Conservation (phyloP, 805 yeast species). For the Candida piceae region DNA sequence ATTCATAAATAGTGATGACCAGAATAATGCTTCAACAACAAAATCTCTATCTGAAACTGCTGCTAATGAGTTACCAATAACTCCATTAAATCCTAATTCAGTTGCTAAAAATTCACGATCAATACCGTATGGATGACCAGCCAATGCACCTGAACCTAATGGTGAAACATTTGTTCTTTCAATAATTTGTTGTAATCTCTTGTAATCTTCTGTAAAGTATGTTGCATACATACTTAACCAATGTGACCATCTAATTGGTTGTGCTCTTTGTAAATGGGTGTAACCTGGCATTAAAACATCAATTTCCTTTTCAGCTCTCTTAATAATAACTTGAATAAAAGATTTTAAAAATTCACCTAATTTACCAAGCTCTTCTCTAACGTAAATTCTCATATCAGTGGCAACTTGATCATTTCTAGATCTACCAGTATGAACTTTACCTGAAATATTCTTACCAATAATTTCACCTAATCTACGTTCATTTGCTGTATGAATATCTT, state of each 20-base stretch:
- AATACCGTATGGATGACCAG: conserved; percentile 99
- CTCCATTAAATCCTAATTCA: conserved; percentile 74
- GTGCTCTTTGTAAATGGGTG: conserved; percentile 97
- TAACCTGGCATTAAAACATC: conserved; percentile 97
- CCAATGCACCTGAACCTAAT: conserved; percentile 95
- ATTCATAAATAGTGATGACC: conserved; percentile 93
- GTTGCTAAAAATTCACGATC: conserved; percentile 86
- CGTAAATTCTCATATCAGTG: conserved; percentile 95
- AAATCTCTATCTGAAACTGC: conserved; percentile 98
- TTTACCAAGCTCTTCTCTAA: conserved; percentile 71
- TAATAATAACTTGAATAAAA: conserved; percentile 62
- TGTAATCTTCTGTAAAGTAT: conserved; percentile 84
- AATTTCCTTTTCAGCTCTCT: conserved; percentile 80
- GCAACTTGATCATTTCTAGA: conserved; percentile 98
- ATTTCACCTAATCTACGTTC: conserved; percentile 96
- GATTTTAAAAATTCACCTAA: conserved; percentile 49
- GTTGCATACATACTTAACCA: conserved; percentile 96
- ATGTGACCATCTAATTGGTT: conserved; percentile 99
- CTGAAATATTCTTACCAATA: conserved; percentile 89
- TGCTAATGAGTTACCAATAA: conserved; percentile 92
- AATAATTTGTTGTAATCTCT: conserved; percentile 75
- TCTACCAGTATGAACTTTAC: conserved; percentile 99
- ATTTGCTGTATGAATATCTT: conserved; percentile 97
- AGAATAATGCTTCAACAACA: conserved; percentile 90
- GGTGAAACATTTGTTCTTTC: conserved; percentile 86